phyloP scores from a whole-genome alignment of 352 stramenopile genomes.

The Thalassiosira hispida region DNA sequence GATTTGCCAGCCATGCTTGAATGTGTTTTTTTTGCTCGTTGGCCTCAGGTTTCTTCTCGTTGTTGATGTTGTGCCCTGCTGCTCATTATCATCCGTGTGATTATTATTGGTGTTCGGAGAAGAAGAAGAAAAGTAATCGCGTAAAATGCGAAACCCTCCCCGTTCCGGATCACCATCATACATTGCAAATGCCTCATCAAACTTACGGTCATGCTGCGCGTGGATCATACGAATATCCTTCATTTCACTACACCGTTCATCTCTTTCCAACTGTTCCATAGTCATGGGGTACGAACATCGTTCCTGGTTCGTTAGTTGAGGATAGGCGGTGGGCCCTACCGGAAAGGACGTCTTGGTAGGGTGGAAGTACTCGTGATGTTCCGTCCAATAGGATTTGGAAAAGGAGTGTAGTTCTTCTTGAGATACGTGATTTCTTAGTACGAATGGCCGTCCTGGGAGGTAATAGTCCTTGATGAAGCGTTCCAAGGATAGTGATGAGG shows the following conservation, averaged over 20 bases:
- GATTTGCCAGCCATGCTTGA: slow-evolving; percentile 22
- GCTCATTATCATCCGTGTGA: too few species aligned
- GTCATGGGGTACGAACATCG: slow-evolving; percentile 5
- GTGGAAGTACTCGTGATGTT: slow-evolving; percentile 7
- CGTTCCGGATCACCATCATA: not conserved
- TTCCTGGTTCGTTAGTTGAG: slow-evolving; percentile 24
- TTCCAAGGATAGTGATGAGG: not conserved
- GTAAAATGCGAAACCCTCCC: too few species aligned
- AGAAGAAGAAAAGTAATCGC: too few species aligned
- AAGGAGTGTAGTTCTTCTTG: slow-evolving; percentile 29
- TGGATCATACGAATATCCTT: slow-evolving; percentile 35
- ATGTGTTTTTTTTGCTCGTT: not conserved
- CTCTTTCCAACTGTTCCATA: slow-evolving; percentile 28
- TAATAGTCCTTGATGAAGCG: slow-evolving; percentile 39
- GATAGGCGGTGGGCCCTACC: not conserved
- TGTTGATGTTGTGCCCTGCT: too few species aligned
- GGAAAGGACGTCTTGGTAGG: not conserved
- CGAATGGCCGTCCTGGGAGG: slow-evolving; percentile 22
- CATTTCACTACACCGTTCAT: slow-evolving; percentile 20
- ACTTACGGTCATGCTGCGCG: slow-evolving; percentile 19
- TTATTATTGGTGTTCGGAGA: too few species aligned
- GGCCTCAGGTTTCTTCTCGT: not conserved
- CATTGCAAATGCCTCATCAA: slow-evolving; percentile 5
- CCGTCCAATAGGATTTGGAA: not conserved
- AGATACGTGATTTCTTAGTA: slow-evolving; percentile 14